A percentile compares a stretch with the other conserved stretches of the same genome.
Evolutionary conservation across 2,329 filamentous ascomycete species (phyloP).

Genomic region (Ceratocystis variospora): DNA sequence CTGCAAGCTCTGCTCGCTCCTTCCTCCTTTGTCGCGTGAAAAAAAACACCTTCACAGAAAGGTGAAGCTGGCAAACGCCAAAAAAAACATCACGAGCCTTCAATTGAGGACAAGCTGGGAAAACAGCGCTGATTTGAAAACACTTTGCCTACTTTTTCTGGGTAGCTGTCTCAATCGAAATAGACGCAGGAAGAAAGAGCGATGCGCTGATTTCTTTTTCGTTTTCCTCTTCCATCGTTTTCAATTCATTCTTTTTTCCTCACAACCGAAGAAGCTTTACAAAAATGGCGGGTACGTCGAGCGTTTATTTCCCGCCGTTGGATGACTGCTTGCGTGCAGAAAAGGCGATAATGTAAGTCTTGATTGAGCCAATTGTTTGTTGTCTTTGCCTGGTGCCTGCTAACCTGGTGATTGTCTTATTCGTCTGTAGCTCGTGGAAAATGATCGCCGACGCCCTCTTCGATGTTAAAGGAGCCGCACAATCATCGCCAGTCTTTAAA

Average conservation of each 20-base stretch:
- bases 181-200: neutral
- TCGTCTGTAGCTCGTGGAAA: slow-evolving; percentile 44
- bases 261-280: neutral
- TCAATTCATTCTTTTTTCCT: neutral
- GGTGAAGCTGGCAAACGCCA: slow-evolving; percentile 1
- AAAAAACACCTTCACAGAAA: slow-evolving; percentile 7
- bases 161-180: neutral
- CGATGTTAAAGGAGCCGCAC: slow-evolving; percentile 44
- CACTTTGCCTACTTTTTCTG: neutral
- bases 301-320: slow-evolving; percentile 71
- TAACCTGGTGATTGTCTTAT: neutral
- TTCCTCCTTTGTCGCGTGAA: neutral
- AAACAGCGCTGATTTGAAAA: neutral
- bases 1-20: neutral
- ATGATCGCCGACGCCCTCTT: slow-evolving; percentile 41
- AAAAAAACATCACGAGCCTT: slow-evolving; percentile 11
- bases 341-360: slow-evolving; percentile 60
- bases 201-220: slow-evolving; percentile 7
- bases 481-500: slow-evolving; percentile 41
- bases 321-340: slow-evolving; percentile 74
- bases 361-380: neutral
- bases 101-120: neutral
- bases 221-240: neutral
- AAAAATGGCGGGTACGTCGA: slow-evolving; percentile 55
- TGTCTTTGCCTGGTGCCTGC: neutral